Conservation (phyloP, 1,139 yeast species). For the Fermentozyma sake region DNA sequence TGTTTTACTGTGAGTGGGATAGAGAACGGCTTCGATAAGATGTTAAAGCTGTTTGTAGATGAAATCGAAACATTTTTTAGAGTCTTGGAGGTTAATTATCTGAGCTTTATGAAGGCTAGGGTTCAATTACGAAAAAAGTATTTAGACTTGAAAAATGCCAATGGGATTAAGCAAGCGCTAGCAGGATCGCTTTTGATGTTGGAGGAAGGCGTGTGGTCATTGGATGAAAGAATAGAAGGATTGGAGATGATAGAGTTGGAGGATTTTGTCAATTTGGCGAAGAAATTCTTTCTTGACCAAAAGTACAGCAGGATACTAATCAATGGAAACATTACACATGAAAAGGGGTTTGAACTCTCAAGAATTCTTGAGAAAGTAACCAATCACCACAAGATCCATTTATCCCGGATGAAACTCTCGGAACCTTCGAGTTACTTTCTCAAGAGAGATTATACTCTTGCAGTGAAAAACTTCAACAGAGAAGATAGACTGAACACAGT, state of each 20-base stretch:
- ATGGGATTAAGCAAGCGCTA: conserved; percentile 40
- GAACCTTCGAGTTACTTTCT: conserved; percentile 26
- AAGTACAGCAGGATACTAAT: conserved; percentile 39
- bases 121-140: conserved; percentile 41
- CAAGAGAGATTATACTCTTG: conserved; percentile 29
- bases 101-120: conserved; percentile 40
- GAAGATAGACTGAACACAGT: conserved; percentile 48
- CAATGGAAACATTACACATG: conserved; percentile 41
- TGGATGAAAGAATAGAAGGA: conserved; percentile 44
- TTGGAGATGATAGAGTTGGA: conserved; percentile 25
- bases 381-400: conserved; percentile 9
- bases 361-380: conserved; percentile 11
- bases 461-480: conserved; percentile 21
- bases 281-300: conserved; percentile 14
- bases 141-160: conserved; percentile 28
- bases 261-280: conserved; percentile 17
- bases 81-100: conserved; percentile 16
- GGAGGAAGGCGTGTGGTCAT: conserved; percentile 49
- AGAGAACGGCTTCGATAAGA: conserved; percentile 26
- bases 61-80: conserved; percentile 13
- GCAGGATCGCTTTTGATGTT: conserved; percentile 46
- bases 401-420: neutral
- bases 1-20: conserved; percentile 50
- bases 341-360: conserved; percentile 10
- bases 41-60: conserved; percentile 20